Evolutionary conservation across 108 stramenopile genomes (phyloP).

Genomic region (Craspedostauros australis): DNA sequence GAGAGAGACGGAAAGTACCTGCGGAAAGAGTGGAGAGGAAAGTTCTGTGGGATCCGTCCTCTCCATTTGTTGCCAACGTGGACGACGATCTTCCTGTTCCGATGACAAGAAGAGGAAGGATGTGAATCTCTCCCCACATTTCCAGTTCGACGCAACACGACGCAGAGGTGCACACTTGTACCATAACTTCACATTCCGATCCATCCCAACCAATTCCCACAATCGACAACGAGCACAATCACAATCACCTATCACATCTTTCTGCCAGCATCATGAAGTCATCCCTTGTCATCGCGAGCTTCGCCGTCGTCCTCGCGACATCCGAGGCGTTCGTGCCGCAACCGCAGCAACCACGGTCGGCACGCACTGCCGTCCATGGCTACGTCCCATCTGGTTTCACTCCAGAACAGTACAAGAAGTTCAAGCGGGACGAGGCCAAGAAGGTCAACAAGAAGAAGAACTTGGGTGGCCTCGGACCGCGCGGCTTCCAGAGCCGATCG

Average conservation of each 20-base stretch:
- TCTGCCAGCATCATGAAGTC: not conserved
- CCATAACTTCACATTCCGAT: no score
- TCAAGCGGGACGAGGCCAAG: conserved; percentile 58
- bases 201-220: not conserved
- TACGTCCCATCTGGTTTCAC: conserved; percentile 83
- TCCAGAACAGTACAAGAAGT: conserved; percentile 56
- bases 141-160: no score
- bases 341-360: not conserved
- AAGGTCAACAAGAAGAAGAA: conserved; percentile 36
- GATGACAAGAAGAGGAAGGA: no score
- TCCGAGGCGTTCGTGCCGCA: conserved; percentile 7
- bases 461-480: conserved; percentile 58
- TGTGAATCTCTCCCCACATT: no score
- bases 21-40: no score
- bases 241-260: no score
- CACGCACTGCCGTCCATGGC: conserved; percentile 25
- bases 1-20: no score
- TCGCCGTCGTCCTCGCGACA: conserved; percentile 1
- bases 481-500: conserved; percentile 67
- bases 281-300: not conserved
- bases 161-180: no score
- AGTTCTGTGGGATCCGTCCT: no score
- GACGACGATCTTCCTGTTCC: no score
- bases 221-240: not conserved
- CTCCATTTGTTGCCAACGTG: no score